Base-by-base conservation (phyloP, 768 basidiomycete species). In the Chalciporus chontae region DNA sequence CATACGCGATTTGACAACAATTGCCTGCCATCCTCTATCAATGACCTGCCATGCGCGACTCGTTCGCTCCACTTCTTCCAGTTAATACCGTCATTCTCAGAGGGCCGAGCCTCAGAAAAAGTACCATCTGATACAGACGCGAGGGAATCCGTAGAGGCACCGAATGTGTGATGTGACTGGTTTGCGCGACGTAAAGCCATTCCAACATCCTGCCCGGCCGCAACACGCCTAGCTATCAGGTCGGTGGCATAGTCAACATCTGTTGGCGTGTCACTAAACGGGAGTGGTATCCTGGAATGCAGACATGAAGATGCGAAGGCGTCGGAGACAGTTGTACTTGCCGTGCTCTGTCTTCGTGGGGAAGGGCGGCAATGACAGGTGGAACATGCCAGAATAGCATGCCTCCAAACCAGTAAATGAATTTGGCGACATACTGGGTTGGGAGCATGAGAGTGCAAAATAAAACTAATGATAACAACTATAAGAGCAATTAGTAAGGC, bases 231-330 rank as follows among this genome's bases (percentile, higher is more conserved):
- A 4, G 83, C 76, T 15, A 87, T 85, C 10, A 87, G 61, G 32
- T 83, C 75, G 80, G 86, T 85, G 2, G 85, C 84, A 57, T 83
- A 82, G 42, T 87, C 83, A 4, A 79, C 75, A 55, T 87, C 84
- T 4, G 83, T 87, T 0, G 85, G 84, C 10, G 76, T 77, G 51
- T 81, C 75, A 32, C 58, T 52, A 43, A 85, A 73, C 3, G 71
- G 66, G 7, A 72, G 67, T 18, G 79, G 77, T 11, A 81, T 44
- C 36, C 80, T 84, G 40, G 7, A 47, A 45, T 47, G 17, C 15
- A 39, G 38, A 24, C 26, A 26, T 56, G 37, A 55, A 40, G 13
- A 19, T 34, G 15, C 11, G 18, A 24, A 37, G 23, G 34, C n/a
- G 5, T 37, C 19, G 2, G 36, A 52, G 40, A 41, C 14, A 38